A percentile compares a stretch with the other conserved stretches of the same genome.
Evolutionary conservation across 1,284 basidiomycete species (phyloP).

Genomic region (Cryptococcus amylolentus): DNA sequence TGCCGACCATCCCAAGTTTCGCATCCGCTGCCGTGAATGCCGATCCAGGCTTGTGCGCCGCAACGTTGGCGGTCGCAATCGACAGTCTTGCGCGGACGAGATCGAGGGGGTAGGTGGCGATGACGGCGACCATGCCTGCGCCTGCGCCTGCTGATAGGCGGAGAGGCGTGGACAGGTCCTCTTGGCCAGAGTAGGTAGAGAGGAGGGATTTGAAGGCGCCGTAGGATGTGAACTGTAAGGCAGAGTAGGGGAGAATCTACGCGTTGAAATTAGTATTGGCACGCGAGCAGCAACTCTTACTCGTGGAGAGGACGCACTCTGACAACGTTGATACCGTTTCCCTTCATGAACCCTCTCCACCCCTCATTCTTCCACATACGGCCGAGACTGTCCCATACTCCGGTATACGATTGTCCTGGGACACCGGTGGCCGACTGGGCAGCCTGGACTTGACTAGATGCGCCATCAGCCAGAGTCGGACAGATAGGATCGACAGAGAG

Average conservation of each 20-base stretch:
- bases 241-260: constrained; percentile 57
- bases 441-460: constrained; percentile 70
- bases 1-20: constrained; percentile 72
- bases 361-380: constrained; percentile 94
- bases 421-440: not conserved
- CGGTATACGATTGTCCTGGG: constrained; percentile 65
- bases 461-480: not conserved
- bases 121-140: constrained; percentile 86
- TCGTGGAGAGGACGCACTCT: constrained; percentile 51
- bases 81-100: constrained; percentile 87
- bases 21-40: constrained; percentile 40
- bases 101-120: constrained; percentile 88
- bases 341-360: constrained; percentile 82
- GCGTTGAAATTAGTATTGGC: not conserved
- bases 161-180: constrained; percentile 74
- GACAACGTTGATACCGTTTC: constrained; percentile 82
- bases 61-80: constrained; percentile 67
- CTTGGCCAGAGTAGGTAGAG: constrained; percentile 54
- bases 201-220: constrained; percentile 78
- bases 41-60: constrained; percentile 34
- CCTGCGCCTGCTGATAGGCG: constrained; percentile 78
- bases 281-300: not conserved
- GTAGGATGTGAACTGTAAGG: constrained; percentile 83
- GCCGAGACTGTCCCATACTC: constrained; percentile 71
- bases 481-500: not conserved